Conservation (phyloP, 495 filamentous ascomycete genomes). For the Daldinia childiae region DNA sequence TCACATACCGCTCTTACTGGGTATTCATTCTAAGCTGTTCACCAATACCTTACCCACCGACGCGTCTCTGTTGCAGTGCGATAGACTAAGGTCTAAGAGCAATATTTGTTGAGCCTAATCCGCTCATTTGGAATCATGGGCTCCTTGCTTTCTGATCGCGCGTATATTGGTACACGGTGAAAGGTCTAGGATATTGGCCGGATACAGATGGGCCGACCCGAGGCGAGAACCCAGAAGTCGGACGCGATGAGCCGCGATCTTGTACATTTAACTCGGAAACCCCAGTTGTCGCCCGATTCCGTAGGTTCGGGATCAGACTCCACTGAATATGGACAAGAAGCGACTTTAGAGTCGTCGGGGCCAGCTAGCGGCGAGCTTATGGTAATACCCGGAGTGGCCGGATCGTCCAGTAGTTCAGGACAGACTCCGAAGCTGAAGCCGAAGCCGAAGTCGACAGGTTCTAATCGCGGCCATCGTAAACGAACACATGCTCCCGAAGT, state of each 20-base stretch:
- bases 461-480: conserved; percentile 36
- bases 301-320: conserved; percentile 23
- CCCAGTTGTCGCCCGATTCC: conserved; percentile 33
- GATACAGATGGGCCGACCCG: conserved; percentile 30
- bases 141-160: conserved; percentile 36
- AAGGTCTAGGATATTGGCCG: conserved; percentile 25
- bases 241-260: conserved; percentile 36
- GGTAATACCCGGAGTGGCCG: conserved; percentile 20
- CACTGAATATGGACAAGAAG: conserved; percentile 24
- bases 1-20: conserved; percentile 3
- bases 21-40: background rate
- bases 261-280: conserved; percentile 30
- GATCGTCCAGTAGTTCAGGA: conserved; percentile 23
- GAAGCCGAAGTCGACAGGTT: background rate
- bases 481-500: conserved; percentile 44
- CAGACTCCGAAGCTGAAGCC: conserved; percentile 12
- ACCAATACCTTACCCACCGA: background rate
- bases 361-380: conserved; percentile 12
- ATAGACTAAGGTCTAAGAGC: conserved; percentile 8
- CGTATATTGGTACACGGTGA: conserved; percentile 39
- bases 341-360: conserved; percentile 14
- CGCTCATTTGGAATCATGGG: conserved; percentile 41
- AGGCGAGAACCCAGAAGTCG: conserved; percentile 24
- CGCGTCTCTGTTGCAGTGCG: conserved; percentile 17
- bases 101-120: conserved; percentile 23